These are phyloP conservation scores for Mimosa bimucronata DNA, from an alignment of 306 rosid genomes.

Conservation along the genomic window DNA sequence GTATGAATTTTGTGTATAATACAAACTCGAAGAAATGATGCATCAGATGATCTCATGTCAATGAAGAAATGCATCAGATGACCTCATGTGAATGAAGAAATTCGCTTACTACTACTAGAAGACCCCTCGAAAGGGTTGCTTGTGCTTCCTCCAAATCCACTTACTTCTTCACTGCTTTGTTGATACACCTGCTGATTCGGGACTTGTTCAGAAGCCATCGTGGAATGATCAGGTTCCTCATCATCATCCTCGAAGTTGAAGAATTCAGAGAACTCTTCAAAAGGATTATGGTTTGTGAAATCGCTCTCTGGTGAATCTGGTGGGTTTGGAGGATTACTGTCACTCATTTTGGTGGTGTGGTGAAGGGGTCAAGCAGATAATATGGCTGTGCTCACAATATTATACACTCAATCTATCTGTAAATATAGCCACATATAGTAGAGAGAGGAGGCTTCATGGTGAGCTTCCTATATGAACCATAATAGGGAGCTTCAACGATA, in stretches of 20 bases:
- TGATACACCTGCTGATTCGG: constrained; percentile 40
- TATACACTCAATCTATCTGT: constrained; percentile 13
- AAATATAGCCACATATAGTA: not conserved
- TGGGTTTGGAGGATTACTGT: constrained; percentile 40
- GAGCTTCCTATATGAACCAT: constrained; percentile 62
- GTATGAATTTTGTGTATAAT: not conserved
- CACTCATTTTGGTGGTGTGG: constrained; percentile 52
- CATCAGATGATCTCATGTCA: not conserved
- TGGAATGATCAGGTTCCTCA: constrained; percentile 31
- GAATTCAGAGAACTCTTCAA: constrained; percentile 59
- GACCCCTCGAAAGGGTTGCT: constrained; percentile 46
- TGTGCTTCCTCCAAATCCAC: constrained; percentile 42
- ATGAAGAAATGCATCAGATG: not conserved
- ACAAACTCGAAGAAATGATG: not conserved
- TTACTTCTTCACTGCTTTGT: constrained; percentile 40
- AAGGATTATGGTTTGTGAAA: constrained; percentile 33
- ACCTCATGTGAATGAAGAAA: constrained; percentile 2
- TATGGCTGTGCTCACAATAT: not conserved
- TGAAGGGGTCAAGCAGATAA: not conserved
- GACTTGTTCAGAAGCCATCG: constrained; percentile 39
- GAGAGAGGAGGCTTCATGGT: constrained; percentile 54
- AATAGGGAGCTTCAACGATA: constrained; percentile 65
- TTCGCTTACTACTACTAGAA: constrained; percentile 54
- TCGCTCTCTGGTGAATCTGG: constrained; percentile 40
- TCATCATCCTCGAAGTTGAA: constrained; percentile 58